Base-by-base conservation (phyloP, 2,329 filamentous ascomycete genomes). In the Penicillium sumatraense region DNA sequence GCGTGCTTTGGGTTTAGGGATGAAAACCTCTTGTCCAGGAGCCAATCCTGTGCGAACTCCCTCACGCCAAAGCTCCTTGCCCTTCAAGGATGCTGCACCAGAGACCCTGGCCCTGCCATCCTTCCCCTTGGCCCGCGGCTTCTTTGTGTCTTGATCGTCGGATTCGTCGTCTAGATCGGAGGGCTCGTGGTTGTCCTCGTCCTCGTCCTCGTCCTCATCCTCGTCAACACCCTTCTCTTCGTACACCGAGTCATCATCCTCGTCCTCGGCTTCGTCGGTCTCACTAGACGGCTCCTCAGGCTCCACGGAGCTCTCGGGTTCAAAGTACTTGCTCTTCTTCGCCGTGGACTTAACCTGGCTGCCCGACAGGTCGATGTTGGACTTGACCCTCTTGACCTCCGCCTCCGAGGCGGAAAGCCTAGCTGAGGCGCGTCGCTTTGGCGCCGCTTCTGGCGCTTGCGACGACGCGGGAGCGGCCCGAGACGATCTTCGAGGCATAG, bases 221-320 rank as follows among this genome's bases (percentile, higher is more conserved):
- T 56, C 56, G 9, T 93, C 89, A 73, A 91, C 91, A 79, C 93
- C 90, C 76, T 93, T 29, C 42, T 31, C 42, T 21, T 46, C 42
- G 31, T 46, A 46, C 9, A 11, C 42, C 7, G 42, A 46, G 27
- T 24, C 42, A n/a, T 45, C 41, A 16, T 45, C 89, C n/a, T 16
- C 90, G 76, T 91, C 89, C 10, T 46, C 41, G 7, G 27, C 89
- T 14, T 16, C 90, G 76, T 92, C 89, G 66, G 88, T 89, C 71
- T 91, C 89, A 63, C 86, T 91, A 33, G 69, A 70, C 11, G 69
- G 65, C 18, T 68, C 70, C 21, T 71, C 69, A 8, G 68, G 58
- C 20, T 67, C 68, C 18, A 71, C 70, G 5, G 71, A 68, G 21
- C 71, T 68, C 40, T 72, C 72, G n/a, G 74, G 67, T 47, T 76